A percentile compares a stretch with the other conserved stretches of the same genome.
phyloP scores from a whole-genome alignment of 2,329 filamentous ascomycete species.

The Nothopassalora personata region DNA sequence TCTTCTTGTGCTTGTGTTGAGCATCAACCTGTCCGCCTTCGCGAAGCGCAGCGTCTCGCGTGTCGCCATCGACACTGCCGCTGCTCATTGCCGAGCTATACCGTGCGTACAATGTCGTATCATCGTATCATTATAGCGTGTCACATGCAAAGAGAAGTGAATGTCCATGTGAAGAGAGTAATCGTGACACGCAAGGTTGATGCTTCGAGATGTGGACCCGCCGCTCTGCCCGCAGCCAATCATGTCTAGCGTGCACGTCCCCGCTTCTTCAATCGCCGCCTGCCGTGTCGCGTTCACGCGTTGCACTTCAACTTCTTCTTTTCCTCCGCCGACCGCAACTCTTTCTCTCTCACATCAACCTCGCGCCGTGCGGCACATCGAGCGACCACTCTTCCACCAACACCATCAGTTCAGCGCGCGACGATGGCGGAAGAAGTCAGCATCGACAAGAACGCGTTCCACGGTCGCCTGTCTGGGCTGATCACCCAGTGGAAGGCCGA shows the following conservation, averaged over 20 bases:
- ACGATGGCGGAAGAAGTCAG: constrained; percentile 75
- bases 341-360: constrained; percentile 6
- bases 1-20: constrained; percentile 33
- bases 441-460: constrained; percentile 90
- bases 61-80: constrained; percentile 11
- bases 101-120: neutral
- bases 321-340: neutral
- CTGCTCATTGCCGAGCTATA: constrained; percentile 14
- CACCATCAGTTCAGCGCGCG: constrained; percentile 16
- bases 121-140: neutral
- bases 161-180: neutral
- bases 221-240: neutral
- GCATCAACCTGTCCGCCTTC: constrained; percentile 5
- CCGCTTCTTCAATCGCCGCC: neutral
- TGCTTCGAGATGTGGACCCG: neutral
- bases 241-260: neutral
- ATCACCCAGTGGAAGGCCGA: constrained; percentile 93
- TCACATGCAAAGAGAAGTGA: neutral
- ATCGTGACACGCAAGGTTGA: neutral
- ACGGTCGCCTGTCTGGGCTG: constrained; percentile 84
- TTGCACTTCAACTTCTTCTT: constrained; percentile 6
- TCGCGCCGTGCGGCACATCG: constrained; percentile 11
- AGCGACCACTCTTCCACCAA: constrained; percentile 14
- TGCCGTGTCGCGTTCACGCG: constrained; percentile 5
- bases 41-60: constrained; percentile 12